Evolutionary conservation across 1,139 yeast species (phyloP).

Genomic region (Geotrichum histeridarum): DNA sequence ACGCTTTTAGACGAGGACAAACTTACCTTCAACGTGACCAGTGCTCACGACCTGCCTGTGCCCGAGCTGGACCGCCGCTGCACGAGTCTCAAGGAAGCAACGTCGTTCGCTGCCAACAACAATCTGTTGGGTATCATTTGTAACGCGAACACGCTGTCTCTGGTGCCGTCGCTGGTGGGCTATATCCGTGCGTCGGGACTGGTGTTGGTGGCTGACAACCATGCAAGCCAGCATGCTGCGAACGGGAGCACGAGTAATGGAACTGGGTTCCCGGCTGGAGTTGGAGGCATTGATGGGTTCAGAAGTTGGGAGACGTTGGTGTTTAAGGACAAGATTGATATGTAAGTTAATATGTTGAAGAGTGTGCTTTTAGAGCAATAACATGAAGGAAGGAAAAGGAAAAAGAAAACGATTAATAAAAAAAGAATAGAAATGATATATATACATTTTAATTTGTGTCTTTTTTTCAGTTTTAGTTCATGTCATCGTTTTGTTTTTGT

Average conservation of each 20-base stretch:
- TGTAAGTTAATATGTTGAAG: slow-evolving; percentile 41
- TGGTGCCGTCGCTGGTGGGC: slow-evolving; percentile 73
- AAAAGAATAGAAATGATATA: background rate
- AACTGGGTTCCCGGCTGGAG: background rate
- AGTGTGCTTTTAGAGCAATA: too few species aligned
- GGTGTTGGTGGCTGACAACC: slow-evolving; percentile 61
- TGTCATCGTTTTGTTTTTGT: too few species aligned
- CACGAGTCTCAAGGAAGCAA: slow-evolving; percentile 55
- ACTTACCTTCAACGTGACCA: slow-evolving; percentile 26
- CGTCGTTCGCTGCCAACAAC: slow-evolving; percentile 70
- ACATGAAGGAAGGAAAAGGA: too few species aligned
- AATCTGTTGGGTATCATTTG: slow-evolving; percentile 80
- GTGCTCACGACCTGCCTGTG: slow-evolving; percentile 37
- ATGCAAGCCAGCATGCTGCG: slow-evolving; percentile 27
- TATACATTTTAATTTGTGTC: background rate
- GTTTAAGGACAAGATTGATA: slow-evolving; percentile 65
- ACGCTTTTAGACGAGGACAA: slow-evolving; percentile 34
- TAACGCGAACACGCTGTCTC: slow-evolving; percentile 60
- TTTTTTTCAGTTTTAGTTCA: too few species aligned
- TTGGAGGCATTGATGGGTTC: slow-evolving; percentile 66
- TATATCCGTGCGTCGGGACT: slow-evolving; percentile 76
- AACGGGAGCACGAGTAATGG: slow-evolving; percentile 15
- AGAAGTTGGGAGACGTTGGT: slow-evolving; percentile 61
- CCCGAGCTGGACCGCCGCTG: slow-evolving; percentile 43
- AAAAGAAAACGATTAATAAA: background rate